These are phyloP conservation scores for Clitopilus passeckerianus DNA, from an alignment of 768 basidiomycete species.

Conservation along the genomic window DNA sequence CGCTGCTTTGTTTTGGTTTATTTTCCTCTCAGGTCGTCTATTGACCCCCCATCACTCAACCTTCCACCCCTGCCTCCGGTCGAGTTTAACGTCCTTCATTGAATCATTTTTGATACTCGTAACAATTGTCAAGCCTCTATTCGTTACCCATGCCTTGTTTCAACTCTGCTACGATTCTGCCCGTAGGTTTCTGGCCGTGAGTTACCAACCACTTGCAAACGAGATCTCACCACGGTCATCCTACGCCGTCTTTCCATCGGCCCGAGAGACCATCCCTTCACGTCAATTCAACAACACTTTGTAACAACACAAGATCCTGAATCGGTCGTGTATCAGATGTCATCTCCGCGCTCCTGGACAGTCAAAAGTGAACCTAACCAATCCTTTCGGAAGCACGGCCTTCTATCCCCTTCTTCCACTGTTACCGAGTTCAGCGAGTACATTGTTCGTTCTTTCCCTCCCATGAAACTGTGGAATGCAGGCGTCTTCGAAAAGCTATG, in stretches of 20 bases:
- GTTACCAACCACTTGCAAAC: background rate
- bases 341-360: background rate
- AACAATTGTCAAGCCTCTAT: background rate
- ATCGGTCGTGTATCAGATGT: background rate
- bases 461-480: background rate
- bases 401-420: background rate
- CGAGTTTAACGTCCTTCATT: background rate
- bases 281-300: background rate
- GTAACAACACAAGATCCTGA: background rate
- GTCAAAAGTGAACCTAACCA: background rate
- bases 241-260: conserved; percentile 14
- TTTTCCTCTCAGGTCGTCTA: background rate
- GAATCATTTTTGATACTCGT: background rate
- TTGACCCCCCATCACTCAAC: background rate
- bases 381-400: background rate
- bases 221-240: conserved; percentile 17
- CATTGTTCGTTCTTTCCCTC: background rate
- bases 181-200: background rate
- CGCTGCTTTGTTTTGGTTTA: conserved; percentile 4
- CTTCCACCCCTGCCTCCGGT: background rate
- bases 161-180: background rate
- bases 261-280: conserved; percentile 4
- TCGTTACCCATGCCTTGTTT: background rate
- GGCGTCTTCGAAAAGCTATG: background rate
- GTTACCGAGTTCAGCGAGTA: background rate